A percentile compares a stretch with the other conserved stretches of the same genome.
Evolutionary conservation across 805 yeast genomes (phyloP).

Genomic region (Pichia scutulata): DNA sequence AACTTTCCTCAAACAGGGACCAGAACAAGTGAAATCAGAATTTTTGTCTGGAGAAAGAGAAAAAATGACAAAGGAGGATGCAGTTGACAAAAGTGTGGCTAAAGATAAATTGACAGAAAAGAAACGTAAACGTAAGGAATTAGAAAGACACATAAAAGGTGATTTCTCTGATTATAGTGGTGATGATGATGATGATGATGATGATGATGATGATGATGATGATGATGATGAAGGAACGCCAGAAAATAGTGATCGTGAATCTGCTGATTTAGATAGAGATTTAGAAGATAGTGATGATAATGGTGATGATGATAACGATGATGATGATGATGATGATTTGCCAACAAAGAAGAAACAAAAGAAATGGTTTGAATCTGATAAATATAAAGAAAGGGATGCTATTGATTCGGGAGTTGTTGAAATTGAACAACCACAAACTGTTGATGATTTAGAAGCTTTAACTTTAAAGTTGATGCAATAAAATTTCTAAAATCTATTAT

Average conservation of each 20-base stretch:
- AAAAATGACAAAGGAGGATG: conserved; percentile 65
- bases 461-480: conserved; percentile 39
- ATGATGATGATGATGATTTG: conserved; percentile 11
- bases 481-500: neutral
- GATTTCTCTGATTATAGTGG: conserved; percentile 27
- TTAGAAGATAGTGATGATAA: conserved; percentile 1
- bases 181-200: conserved; percentile 16
- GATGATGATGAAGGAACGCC: conserved; percentile 4
- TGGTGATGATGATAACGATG: conserved; percentile 14
- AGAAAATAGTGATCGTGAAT: conserved; percentile 16
- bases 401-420: conserved; percentile 44
- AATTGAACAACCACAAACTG: conserved; percentile 79
- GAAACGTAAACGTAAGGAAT: conserved; percentile 81
- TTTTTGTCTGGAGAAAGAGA: conserved; percentile 61
- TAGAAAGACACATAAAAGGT: conserved; percentile 46
- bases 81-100: conserved; percentile 68
- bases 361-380: conserved; percentile 42
- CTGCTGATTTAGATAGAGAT: conserved; percentile 9
- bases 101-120: conserved; percentile 76
- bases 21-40: conserved; percentile 51
- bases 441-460: conserved; percentile 90
- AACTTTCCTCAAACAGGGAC: conserved; percentile 63
- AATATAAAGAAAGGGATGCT: conserved; percentile 16
- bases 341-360: conserved; percentile 30
- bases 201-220: no score